Evolutionary conservation across 768 basidiomycete genomes (phyloP).

Genomic region (Suillus subaureus): DNA sequence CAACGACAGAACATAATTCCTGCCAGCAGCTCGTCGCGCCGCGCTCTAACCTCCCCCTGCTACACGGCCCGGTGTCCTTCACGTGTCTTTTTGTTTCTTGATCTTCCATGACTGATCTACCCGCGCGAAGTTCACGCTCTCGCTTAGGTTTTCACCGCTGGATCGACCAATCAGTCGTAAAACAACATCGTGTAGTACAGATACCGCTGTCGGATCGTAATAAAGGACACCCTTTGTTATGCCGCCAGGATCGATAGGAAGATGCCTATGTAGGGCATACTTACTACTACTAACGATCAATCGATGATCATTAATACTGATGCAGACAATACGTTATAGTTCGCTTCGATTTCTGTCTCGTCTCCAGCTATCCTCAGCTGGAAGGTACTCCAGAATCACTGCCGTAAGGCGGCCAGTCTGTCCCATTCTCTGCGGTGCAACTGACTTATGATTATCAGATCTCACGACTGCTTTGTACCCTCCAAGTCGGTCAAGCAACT

Average conservation of each 20-base stretch:
- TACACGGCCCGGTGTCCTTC: constrained; percentile 1
- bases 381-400: neutral
- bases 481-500: constrained; percentile 1
- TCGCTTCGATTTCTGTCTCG: constrained; percentile 3
- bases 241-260: neutral
- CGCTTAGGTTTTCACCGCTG: neutral
- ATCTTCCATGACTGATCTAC: constrained; percentile 4
- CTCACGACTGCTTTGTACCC: constrained; percentile 1
- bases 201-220: neutral
- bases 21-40: neutral
- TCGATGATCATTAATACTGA: constrained; percentile 4
- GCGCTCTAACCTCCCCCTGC: neutral
- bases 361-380: neutral
- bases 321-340: neutral
- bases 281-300: neutral
- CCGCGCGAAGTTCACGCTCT: neutral
- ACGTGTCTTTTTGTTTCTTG: neutral
- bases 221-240: neutral
- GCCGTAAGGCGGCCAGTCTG: neutral
- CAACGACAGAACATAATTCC: neutral
- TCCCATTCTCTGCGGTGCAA: neutral
- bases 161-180: neutral
- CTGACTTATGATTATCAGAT: neutral
- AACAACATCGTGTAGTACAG: neutral
- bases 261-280: neutral